Base-by-base conservation (phyloP, 306 rosid genomes). In the Sophora flavescens region DNA sequence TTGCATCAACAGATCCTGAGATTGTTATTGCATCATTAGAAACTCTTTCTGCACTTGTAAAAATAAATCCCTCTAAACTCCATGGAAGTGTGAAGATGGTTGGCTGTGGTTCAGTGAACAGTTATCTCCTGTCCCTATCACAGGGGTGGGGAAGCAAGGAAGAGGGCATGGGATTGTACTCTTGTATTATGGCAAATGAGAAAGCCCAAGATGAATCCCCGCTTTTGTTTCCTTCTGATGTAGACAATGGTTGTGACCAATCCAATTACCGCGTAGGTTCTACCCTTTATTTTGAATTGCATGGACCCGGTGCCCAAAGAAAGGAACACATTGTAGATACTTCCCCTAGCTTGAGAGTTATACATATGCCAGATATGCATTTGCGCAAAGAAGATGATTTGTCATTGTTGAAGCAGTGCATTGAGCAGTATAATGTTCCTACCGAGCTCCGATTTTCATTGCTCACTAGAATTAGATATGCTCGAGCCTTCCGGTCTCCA, bases 131-230 rank as follows among this genome's bases (percentile, higher is more conserved):
- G 68, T 94, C 97, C 82, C 86, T 94, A 41, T 97, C 97, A 63
- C 98, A 94, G 71, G 98, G 96, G 42, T 94, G 98, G 98, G 98
- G 98, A 84, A 92, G 93, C 93, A 94, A 94, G 87, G 98, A 92
- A 78, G 98, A 94, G 84, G 97, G 97, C 45, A 80, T 94, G 90
- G 98, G 98, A 68, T 81, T 94, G 80, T 92, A 85, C 85, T 89
- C 97, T 45, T 94, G 97, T 81, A 89, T 94, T 36, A 81, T 92
- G 87, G 92, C 89, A 74, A 92, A 89, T 28, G 98, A 94, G 81
- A 86, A 84, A 79, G 86, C 86, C 56, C 92, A 81, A 80, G 93
- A 89, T 33, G 94, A 88, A 48, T 90, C 96, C 52, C 81, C 87
- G 28, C 77, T 88, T 77, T 84, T 89, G 89, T 89, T 90, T 86